These are phyloP conservation scores for Neurospora pannonica DNA, from an alignment of 495 filamentous ascomycete genomes.

Conservation along the genomic window DNA sequence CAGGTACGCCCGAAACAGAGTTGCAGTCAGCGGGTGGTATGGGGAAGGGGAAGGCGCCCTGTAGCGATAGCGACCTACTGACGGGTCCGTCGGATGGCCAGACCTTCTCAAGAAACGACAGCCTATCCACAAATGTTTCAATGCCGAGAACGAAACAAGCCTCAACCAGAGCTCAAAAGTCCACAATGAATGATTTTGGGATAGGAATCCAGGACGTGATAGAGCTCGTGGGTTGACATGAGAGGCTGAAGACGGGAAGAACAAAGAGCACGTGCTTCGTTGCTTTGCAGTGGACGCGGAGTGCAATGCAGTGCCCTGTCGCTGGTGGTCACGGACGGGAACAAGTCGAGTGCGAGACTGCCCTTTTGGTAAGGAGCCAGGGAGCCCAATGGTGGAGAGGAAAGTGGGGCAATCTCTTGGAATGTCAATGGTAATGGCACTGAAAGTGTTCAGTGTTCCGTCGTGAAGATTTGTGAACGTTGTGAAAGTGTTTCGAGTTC, in stretches of 20 bases:
- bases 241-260: not conserved
- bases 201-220: not conserved
- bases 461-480: not conserved
- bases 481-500: not conserved
- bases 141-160: not conserved
- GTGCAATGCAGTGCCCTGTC: not conserved
- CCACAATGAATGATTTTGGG: not conserved
- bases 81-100: not conserved
- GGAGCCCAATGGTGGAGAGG: not conserved
- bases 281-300: not conserved
- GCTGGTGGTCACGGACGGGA: not conserved
- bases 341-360: not conserved
- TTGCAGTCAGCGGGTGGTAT: not conserved
- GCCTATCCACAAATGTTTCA: not conserved
- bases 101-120: not conserved
- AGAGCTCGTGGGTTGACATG: not conserved
- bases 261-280: not conserved
- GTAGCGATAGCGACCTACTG: not conserved
- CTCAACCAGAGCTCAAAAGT: not conserved
- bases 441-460: not conserved
- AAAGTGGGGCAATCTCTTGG: not conserved
- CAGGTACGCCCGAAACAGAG: not conserved
- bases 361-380: not conserved
- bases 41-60: not conserved
- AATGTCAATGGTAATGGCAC: not conserved